Evolutionary conservation across 129 eudicot species (phyloP).

Genomic region (Solidago caesia): DNA sequence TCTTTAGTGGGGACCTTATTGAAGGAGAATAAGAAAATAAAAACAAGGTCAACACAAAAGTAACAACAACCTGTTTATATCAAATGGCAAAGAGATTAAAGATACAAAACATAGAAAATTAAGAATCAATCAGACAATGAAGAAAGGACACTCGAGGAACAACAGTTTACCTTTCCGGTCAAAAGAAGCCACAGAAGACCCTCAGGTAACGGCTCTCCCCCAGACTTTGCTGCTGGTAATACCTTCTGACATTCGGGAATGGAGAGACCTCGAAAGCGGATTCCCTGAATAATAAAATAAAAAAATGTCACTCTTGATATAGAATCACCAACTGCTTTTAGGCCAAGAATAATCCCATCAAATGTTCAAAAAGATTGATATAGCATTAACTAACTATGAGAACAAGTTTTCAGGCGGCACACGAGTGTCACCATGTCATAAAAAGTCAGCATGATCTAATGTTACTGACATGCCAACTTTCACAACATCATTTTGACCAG

Average conservation of each 20-base stretch:
- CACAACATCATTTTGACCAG: no score
- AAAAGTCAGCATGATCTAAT: no score
- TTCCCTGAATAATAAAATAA: slow-evolving; percentile 52
- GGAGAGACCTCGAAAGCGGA: slow-evolving; percentile 87
- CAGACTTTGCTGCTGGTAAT: slow-evolving; percentile 86
- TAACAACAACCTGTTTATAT: no score
- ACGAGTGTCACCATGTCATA: no score
- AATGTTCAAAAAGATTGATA: no score
- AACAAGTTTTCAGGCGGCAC: no score
- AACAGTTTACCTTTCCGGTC: slow-evolving; percentile 77
- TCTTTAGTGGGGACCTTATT: slow-evolving; percentile 85
- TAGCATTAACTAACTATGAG: no score
- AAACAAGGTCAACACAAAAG: no score
- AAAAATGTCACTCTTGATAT: not conserved
- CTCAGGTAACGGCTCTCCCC: slow-evolving; percentile 98
- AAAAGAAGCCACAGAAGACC: slow-evolving; percentile 99
- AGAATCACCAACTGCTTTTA: not conserved
- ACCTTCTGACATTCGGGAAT: slow-evolving; percentile 94
- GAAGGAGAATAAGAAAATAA: not conserved
- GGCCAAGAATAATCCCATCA: no score
- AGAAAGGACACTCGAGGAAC: not conserved
- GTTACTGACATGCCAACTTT: no score
- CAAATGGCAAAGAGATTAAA: no score
- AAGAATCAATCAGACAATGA: not conserved
- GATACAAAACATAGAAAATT: no score